Conservation (phyloP, 1,284 basidiomycete species). For the Rhodotorula sp. region DNA sequence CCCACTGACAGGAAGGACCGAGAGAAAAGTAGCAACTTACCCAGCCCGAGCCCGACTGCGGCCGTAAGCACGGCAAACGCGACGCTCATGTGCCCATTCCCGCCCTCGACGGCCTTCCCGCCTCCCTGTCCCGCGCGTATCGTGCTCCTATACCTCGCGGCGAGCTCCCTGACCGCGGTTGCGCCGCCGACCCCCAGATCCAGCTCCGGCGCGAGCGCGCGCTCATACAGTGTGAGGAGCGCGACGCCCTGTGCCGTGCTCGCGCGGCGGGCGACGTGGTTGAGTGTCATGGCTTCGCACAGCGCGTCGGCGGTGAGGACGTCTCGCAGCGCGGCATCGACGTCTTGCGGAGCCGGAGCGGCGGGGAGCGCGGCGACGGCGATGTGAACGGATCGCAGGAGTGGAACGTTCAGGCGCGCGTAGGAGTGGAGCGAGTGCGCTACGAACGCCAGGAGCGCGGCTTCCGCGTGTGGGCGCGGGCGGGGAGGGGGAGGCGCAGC, state of each 20-base stretch:
- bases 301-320: constrained; percentile 68
- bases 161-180: constrained; percentile 56
- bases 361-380: constrained; percentile 4
- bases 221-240: constrained; percentile 81
- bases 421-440: constrained; percentile 72
- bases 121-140: constrained; percentile 55
- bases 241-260: constrained; percentile 91
- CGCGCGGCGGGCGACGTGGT: constrained; percentile 83
- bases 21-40: constrained; percentile 56
- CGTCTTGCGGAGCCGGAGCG: not conserved
- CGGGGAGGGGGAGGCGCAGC: not conserved
- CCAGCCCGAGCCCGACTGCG: constrained; percentile 70
- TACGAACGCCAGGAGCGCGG: constrained; percentile 62
- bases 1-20: not conserved
- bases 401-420: constrained; percentile 70
- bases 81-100: constrained; percentile 79
- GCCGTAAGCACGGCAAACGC: constrained; percentile 87
- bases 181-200: no score
- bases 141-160: constrained; percentile 62
- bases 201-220: constrained; percentile 67
- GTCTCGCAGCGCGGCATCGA: constrained; percentile 49
- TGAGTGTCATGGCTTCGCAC: constrained; percentile 83
- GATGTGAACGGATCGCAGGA: constrained; percentile 69
- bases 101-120: constrained; percentile 56
- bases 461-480: not conserved